Percentiles rank a stretch among this genome's conserved stretches.
Conservation (phyloP, 345 rosid species). For the Eutrema heterophyllum region DNA sequence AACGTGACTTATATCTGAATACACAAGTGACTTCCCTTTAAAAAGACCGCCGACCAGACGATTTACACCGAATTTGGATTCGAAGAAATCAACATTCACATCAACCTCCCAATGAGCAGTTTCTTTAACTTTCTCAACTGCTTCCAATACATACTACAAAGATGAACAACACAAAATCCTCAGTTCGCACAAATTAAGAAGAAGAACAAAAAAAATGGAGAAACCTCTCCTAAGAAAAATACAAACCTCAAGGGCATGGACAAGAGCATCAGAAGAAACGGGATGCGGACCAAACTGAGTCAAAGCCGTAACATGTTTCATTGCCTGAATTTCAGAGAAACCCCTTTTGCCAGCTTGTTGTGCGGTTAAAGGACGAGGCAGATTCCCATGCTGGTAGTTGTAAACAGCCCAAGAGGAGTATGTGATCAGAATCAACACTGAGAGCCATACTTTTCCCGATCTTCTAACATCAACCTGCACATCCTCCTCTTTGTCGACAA, state of each 20-base stretch:
- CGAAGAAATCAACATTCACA: conserved; percentile 77
- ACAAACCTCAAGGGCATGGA: conserved; percentile 62
- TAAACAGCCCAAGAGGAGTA: conserved; percentile 68
- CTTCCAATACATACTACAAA: conserved; percentile 75
- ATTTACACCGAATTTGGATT: conserved; percentile 60
- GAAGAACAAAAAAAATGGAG: not conserved
- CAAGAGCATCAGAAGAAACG: conserved; percentile 77
- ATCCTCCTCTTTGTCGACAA: not conserved
- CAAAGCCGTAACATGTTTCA: conserved; percentile 71
- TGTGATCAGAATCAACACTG: conserved; percentile 36
- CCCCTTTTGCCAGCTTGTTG: conserved; percentile 92
- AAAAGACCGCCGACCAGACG: conserved; percentile 61
- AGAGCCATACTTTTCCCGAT: conserved; percentile 55
- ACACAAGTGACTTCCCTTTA: conserved; percentile 71
- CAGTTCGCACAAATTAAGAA: not conserved
- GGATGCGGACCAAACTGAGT: conserved; percentile 84
- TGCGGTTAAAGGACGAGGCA: conserved; percentile 67
- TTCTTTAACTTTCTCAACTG: conserved; percentile 49
- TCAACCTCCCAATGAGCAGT: conserved; percentile 79
- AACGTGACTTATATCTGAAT: conserved; percentile 75
- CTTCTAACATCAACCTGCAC: conserved; percentile 30
- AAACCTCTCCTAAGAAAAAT: not conserved
- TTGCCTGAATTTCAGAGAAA: conserved; percentile 78
- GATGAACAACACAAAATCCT: conserved; percentile 21
- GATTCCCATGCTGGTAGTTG: conserved; percentile 48